These are phyloP conservation scores for Phytopythium cucurbitacearum DNA, from an alignment of 352 stramenopile species.

Conservation along the genomic window DNA sequence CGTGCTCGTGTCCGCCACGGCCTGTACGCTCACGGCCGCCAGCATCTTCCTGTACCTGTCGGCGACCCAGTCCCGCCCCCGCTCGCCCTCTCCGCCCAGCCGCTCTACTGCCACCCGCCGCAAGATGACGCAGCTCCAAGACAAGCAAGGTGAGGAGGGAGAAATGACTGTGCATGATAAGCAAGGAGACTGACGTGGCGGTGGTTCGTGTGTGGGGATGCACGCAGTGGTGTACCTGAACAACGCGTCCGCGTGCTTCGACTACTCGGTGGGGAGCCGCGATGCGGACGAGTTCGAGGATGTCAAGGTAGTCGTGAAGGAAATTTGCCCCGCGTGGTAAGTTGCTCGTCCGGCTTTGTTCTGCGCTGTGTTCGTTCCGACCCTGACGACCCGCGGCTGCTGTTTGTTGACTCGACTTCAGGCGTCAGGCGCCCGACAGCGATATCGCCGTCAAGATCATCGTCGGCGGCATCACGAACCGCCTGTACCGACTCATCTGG, in stretches of 20 bases:
- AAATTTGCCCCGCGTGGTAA: constrained; percentile 66
- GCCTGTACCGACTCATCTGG: constrained; percentile 85
- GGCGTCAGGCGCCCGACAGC: constrained; percentile 42
- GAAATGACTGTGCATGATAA: constrained; percentile 1
- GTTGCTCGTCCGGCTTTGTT: not conserved
- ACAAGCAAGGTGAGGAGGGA: constrained; percentile 2
- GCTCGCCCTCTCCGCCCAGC: constrained; percentile 6
- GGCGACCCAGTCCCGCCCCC: constrained; percentile 10
- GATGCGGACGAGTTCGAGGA: constrained; percentile 75
- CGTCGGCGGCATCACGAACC: constrained; percentile 91
- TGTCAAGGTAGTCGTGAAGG: constrained; percentile 66
- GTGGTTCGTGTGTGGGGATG: not conserved
- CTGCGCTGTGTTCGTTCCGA: not conserved
- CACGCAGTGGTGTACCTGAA: constrained; percentile 72
- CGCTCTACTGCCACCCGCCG: not conserved
- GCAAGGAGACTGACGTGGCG: constrained; percentile 2
- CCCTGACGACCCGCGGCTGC: not conserved
- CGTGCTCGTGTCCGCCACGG: constrained; percentile 45
- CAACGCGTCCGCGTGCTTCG: constrained; percentile 65
- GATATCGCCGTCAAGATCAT: constrained; percentile 85
- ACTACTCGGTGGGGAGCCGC: constrained; percentile 62
- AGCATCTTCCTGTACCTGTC: constrained; percentile 41
- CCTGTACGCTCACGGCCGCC: constrained; percentile 54
- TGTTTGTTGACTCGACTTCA: constrained; percentile 7
- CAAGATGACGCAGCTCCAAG: constrained; percentile 10